Base-by-base conservation (phyloP, 2,329 filamentous ascomycete genomes). In the Nigrograna mackinnonii region DNA sequence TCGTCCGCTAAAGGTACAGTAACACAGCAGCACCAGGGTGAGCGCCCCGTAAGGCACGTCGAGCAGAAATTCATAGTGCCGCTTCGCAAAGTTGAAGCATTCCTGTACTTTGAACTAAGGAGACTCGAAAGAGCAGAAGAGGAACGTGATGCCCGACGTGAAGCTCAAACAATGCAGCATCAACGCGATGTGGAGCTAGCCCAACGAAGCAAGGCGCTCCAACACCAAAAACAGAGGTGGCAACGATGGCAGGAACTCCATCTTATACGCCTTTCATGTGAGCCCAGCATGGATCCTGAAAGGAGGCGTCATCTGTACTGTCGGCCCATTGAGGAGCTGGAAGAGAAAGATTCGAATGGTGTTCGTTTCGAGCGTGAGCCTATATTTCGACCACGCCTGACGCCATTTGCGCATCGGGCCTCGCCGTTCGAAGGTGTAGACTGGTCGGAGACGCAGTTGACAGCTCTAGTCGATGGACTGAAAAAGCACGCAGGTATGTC, bases 271-370 rank as follows among this genome's bases (percentile, higher is more conserved):
- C 49, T 60, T 47, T 33, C 45, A 12, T 60, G 48, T 19, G 64
- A 67, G 38, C 50, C 55, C 12, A 36, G 17, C 17, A 7, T 36
- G 2, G 51, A 60, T 26, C 19, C 35, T 5, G 7, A 11, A 3
- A 45, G 44, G 26, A 41, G 38, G 4, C 46, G 50, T n/a, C 35
- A 30, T 11, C 30, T 49, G 9, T 9, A 21, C n/a, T 22, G 44
- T n/a, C 36, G 60, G 4, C 47, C 46, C 6, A 37, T 53, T n/a
- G 42, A 50, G 3, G 46, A 56, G 16, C 2, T 46, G 4, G 54
- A 51, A 4, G 64, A 68, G 14, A 44, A 51, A 18, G 72, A 75
- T 36, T 61, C 66, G 0, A 69, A 73, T 39, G 73, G 72, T 5
- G 21, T 59, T 0, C 40, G 40, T 0, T 73, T 75, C 36, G 64